Percentiles rank a stretch among this genome's conserved stretches.
Evolutionary conservation across 2,329 filamentous ascomycete species (phyloP).

Genomic region (Exophiala aquamarina): DNA sequence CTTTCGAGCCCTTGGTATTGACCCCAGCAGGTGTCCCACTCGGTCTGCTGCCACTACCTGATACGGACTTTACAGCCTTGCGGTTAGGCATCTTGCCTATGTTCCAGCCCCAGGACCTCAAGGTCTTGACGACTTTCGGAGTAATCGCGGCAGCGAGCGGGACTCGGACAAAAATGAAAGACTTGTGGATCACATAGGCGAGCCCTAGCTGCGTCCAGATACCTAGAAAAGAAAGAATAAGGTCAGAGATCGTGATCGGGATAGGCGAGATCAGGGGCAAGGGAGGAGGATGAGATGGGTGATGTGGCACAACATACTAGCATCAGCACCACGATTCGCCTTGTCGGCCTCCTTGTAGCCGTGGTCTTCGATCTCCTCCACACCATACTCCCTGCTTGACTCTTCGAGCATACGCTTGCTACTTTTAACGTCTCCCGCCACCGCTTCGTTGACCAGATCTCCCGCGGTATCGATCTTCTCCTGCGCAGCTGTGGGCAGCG

Average conservation of each 20-base stretch:
- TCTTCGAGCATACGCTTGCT: conserved; percentile 36
- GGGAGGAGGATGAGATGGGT: no score
- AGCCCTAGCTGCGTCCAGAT: conserved; percentile 84
- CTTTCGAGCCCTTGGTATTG: conserved; percentile 26
- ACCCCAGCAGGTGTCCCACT: conserved; percentile 22
- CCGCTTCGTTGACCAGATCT: conserved; percentile 26
- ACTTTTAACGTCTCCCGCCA: conserved; percentile 34
- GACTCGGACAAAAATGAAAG: conserved; percentile 93
- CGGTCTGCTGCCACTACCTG: background rate
- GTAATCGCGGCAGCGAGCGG: conserved; percentile 86
- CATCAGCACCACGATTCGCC: conserved; percentile 61
- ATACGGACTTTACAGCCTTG: conserved; percentile 28
- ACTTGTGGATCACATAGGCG: conserved; percentile 97
- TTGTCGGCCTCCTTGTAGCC: conserved; percentile 65
- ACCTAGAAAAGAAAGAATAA: conserved; percentile 42
- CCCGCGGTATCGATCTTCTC: conserved; percentile 11
- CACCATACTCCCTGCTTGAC: conserved; percentile 27
- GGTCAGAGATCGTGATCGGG: background rate
- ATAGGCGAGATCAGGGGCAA: no score
- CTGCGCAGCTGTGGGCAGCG: conserved; percentile 17
- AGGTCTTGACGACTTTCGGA: conserved; percentile 87
- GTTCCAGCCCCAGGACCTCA: conserved; percentile 89
- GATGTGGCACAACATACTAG: conserved; percentile 62
- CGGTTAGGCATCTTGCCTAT: conserved; percentile 69
- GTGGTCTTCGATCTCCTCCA: conserved; percentile 33